These are phyloP conservation scores for Candida jianshihensis DNA, from an alignment of 805 yeast species.

Conservation along the genomic window DNA sequence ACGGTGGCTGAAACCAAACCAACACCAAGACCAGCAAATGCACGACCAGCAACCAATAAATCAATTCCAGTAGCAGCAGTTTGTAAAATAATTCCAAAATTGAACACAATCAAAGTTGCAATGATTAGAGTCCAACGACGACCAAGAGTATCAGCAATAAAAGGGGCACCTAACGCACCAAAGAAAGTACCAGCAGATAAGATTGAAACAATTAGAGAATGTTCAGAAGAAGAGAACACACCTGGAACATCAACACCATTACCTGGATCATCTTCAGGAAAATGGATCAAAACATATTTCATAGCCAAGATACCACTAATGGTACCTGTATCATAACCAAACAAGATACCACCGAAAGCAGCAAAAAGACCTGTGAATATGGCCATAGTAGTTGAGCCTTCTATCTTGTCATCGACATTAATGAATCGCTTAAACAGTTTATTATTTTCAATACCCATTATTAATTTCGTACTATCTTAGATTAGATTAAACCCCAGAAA, in stretches of 20 bases:
- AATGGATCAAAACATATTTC: constrained; percentile 42
- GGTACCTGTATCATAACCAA: constrained; percentile 66
- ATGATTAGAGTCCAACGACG: constrained; percentile 43
- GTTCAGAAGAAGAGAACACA: constrained; percentile 37
- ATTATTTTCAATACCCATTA: constrained; percentile 26
- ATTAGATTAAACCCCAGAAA: no score
- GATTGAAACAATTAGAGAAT: constrained; percentile 61
- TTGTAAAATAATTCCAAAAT: constrained; percentile 47
- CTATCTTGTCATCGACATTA: constrained; percentile 39
- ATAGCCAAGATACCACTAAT: constrained; percentile 62
- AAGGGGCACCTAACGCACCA: constrained; percentile 61
- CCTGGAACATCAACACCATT: constrained; percentile 30
- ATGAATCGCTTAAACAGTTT: constrained; percentile 32
- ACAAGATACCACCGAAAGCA: constrained; percentile 60
- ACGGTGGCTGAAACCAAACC: constrained; percentile 69
- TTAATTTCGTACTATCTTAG: no score
- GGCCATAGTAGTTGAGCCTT: constrained; percentile 42
- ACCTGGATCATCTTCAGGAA: constrained; percentile 30
- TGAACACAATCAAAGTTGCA: constrained; percentile 39
- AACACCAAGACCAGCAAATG: constrained; percentile 65
- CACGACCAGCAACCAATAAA: constrained; percentile 59
- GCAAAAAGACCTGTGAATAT: constrained; percentile 52
- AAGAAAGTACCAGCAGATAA: constrained; percentile 64
- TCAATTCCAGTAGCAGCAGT: constrained; percentile 38
- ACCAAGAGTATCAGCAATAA: constrained; percentile 46